Conservation (phyloP, 75 land plant genomes). For the Pinus taeda region DNA sequence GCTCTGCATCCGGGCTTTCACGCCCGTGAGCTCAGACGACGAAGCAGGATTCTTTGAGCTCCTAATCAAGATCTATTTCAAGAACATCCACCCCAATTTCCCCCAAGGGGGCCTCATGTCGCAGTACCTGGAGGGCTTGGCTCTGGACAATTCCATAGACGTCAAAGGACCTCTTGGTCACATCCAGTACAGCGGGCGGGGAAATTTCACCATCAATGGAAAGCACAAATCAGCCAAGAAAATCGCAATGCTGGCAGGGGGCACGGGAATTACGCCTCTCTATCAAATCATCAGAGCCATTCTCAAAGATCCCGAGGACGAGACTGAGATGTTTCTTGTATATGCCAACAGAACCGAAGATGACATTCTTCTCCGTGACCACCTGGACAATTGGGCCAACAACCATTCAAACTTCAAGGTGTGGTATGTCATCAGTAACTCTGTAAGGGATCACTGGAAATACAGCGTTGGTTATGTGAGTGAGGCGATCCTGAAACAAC, state of each 20-base stretch:
- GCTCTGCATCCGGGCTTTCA: conserved; percentile 94
- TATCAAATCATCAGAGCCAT: conserved; percentile 82
- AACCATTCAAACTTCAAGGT: conserved; percentile 54
- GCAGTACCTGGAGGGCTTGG: conserved; percentile 64
- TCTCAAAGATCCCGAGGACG: conserved; percentile 66
- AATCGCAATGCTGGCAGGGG: conserved; percentile 88
- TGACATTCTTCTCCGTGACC: conserved; percentile 69
- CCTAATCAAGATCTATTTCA: conserved; percentile 77
- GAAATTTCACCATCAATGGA: conserved; percentile 58
- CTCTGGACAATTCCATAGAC: conserved; percentile 44
- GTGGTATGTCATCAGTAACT: conserved; percentile 75
- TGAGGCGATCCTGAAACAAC: conserved; percentile 61
- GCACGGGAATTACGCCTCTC: conserved; percentile 93
- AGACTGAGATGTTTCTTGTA: conserved; percentile 66
- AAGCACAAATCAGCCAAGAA: conserved; percentile 42
- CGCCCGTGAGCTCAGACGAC: conserved; percentile 66
- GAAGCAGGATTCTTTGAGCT: conserved; percentile 75
- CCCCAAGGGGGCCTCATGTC: conserved; percentile 88
- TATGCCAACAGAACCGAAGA: conserved; percentile 82
- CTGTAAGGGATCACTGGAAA: conserved; percentile 49
- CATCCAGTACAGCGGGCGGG: conserved; percentile 72
- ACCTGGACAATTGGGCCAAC: conserved; percentile 68
- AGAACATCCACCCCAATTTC: conserved; percentile 58
- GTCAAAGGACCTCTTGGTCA: conserved; percentile 90
- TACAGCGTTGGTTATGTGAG: conserved; percentile 61